These are phyloP conservation scores for Naegleria gruberi DNA, from an alignment of 208 protist species.

Conservation along the genomic window DNA sequence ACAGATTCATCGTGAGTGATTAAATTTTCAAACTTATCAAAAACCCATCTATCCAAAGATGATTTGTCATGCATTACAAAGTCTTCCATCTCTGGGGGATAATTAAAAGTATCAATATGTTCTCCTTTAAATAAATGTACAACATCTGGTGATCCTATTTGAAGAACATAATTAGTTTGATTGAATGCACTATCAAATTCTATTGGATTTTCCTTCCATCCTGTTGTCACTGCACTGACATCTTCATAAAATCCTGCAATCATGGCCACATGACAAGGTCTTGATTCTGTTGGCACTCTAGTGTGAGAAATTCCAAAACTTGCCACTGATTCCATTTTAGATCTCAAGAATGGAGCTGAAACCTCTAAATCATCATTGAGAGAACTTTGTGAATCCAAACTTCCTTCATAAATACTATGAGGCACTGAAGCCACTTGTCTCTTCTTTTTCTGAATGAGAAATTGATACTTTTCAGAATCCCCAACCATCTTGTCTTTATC, in stretches of 20 bases:
- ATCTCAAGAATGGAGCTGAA: neutral
- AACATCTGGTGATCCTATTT: slow-evolving; percentile 56
- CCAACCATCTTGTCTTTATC: neutral
- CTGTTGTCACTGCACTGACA: slow-evolving; percentile 54
- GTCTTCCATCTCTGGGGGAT: slow-evolving; percentile 49
- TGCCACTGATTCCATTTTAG: neutral
- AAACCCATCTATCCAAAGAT: slow-evolving; percentile 56
- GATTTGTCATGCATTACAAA: slow-evolving; percentile 42
- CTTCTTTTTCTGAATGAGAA: neutral
- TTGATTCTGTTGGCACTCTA: slow-evolving; percentile 50
- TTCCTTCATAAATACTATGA: neutral
- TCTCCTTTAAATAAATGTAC: slow-evolving; percentile 49
- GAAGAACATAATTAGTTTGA: slow-evolving; percentile 37
- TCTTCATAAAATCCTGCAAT: slow-evolving; percentile 71
- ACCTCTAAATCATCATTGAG: neutral
- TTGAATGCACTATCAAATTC: slow-evolving; percentile 67
- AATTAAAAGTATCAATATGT: slow-evolving; percentile 19
- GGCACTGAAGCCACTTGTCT: neutral
- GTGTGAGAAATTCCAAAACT: slow-evolving; percentile 32
- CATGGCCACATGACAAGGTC: slow-evolving; percentile 61
- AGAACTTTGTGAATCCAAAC: neutral
- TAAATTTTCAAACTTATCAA: slow-evolving; percentile 38
- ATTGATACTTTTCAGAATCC: neutral
- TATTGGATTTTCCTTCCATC: slow-evolving; percentile 60
- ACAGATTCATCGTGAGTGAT: neutral